Percentiles rank a stretch among this genome's conserved stretches.
phyloP scores from a whole-genome alignment of 306 rosid genomes.

The Cercis canadensis region DNA sequence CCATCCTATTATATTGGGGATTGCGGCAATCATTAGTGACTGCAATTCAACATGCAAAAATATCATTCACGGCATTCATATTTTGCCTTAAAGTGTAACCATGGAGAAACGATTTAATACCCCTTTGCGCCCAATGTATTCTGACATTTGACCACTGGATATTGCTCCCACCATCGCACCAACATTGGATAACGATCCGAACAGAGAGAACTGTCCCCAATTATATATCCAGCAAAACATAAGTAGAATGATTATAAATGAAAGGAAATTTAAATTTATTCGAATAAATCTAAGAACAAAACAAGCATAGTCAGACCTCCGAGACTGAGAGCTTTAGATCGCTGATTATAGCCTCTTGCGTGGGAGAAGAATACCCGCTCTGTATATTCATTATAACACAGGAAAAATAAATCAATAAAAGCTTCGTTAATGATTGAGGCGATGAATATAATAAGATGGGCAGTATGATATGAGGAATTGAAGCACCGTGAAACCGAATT shows the following conservation, averaged over 20 bases:
- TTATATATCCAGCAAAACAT: constrained; percentile 13
- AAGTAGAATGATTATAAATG: not conserved
- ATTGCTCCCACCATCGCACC: constrained; percentile 95
- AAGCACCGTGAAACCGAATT: constrained; percentile 79
- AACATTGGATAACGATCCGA: constrained; percentile 86
- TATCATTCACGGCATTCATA: constrained; percentile 16
- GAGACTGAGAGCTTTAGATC: constrained; percentile 74
- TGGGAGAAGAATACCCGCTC: constrained; percentile 90
- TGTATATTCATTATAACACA: not conserved
- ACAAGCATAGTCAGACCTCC: constrained; percentile 53
- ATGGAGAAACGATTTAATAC: constrained; percentile 45
- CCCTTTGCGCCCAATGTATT: constrained; percentile 85
- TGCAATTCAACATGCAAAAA: constrained; percentile 46
- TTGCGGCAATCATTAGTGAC: constrained; percentile 78
- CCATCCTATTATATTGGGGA: constrained; percentile 80
- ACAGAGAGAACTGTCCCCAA: constrained; percentile 63
- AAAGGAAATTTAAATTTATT: not conserved
- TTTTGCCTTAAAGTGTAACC: constrained; percentile 13
- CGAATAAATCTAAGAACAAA: not conserved
- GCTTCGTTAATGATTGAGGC: not conserved
- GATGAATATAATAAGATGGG: not conserved
- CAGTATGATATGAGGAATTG: not conserved
- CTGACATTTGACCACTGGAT: constrained; percentile 89
- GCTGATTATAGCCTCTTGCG: constrained; percentile 60
- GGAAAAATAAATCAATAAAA: not conserved